These are phyloP conservation scores for Thermomucor indicae-seudaticae DNA, from an alignment of 371 early-diverging fungal genomes.

Conservation along the genomic window DNA sequence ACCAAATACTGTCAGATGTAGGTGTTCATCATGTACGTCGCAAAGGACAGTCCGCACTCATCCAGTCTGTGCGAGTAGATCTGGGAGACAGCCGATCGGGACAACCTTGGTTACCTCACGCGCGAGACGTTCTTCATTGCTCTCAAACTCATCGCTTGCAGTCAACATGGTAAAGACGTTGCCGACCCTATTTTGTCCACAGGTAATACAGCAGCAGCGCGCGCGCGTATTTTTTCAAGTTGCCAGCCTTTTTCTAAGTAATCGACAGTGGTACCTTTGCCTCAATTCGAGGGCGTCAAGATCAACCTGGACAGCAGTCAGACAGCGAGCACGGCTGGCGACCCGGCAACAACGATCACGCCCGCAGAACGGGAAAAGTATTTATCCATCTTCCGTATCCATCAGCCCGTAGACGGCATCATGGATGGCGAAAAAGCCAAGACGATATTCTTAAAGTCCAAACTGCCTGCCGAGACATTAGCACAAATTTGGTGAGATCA, in stretches of 20 bases:
- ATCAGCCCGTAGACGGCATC: conserved; percentile 31
- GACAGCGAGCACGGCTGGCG: conserved; percentile 6
- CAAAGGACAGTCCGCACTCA: too few species aligned
- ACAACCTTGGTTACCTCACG: conserved; percentile 69
- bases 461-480: conserved; percentile 34
- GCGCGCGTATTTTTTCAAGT: too few species aligned
- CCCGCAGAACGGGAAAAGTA: conserved; percentile 43
- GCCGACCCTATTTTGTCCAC: conserved; percentile 30
- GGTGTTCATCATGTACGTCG: too few species aligned
- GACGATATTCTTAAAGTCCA: conserved; percentile 37
- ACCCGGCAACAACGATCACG: conserved; percentile 13
- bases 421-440: conserved; percentile 36
- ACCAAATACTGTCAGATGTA: conserved; percentile 71
- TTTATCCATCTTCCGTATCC: conserved; percentile 28
- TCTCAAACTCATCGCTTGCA: conserved; percentile 81
- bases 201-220: too few species aligned
- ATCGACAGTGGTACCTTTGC: conserved; percentile 41
- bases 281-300: conserved; percentile 49
- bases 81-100: conserved; percentile 78
- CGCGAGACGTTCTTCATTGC: conserved; percentile 72
- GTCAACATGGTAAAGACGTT: conserved; percentile 69
- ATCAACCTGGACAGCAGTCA: conserved; percentile 19
- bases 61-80: conserved; percentile 52
- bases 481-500: conserved; percentile 42
- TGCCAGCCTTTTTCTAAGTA: not conserved